A percentile compares a stretch with the other conserved stretches of the same genome.
These are phyloP conservation scores for Pythium sukuiense DNA, from an alignment of 352 stramenopile genomes.

Conservation along the genomic window DNA sequence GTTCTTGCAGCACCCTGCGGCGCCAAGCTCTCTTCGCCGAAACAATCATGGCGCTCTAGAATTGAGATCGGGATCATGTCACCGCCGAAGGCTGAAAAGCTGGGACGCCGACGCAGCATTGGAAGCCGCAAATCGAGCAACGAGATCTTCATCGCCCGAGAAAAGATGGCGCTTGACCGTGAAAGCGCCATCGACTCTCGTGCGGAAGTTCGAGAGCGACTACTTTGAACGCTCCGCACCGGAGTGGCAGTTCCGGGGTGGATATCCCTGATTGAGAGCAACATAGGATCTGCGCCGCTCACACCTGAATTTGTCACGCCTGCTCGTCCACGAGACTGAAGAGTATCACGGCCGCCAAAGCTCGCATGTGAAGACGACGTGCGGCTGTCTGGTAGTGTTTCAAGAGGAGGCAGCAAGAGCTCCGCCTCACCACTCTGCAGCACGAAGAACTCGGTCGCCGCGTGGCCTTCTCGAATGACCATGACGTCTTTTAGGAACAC, in stretches of 20 bases:
- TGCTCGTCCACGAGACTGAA: not conserved
- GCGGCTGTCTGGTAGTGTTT: not conserved
- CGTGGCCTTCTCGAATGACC: slow-evolving; percentile 51
- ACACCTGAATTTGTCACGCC: not conserved
- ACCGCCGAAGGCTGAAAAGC: not conserved
- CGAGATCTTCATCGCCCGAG: slow-evolving; percentile 11
- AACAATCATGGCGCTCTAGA: slow-evolving; percentile 52
- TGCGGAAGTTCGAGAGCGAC: slow-evolving; percentile 6
- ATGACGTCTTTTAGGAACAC: slow-evolving; percentile 63
- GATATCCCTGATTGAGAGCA: no score
- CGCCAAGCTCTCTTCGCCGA: slow-evolving; percentile 59
- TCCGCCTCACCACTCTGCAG: slow-evolving; percentile 62
- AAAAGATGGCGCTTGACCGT: slow-evolving; percentile 14
- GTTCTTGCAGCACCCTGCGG: slow-evolving; percentile 7
- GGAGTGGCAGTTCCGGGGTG: no score
- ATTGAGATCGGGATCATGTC: slow-evolving; percentile 45
- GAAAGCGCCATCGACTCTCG: slow-evolving; percentile 18
- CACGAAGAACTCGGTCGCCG: slow-evolving; percentile 59
- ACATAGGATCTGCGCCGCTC: no score
- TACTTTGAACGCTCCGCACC: not conserved
- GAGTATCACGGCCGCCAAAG: not conserved
- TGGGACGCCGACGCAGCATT: not conserved
- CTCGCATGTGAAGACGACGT: not conserved
- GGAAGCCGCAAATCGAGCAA: slow-evolving; percentile 12
- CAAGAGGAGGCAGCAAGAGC: slow-evolving; percentile 41